Evolutionary conservation across 805 yeast species (phyloP).

Genomic region (Tetrapisispora nanseiensis): DNA sequence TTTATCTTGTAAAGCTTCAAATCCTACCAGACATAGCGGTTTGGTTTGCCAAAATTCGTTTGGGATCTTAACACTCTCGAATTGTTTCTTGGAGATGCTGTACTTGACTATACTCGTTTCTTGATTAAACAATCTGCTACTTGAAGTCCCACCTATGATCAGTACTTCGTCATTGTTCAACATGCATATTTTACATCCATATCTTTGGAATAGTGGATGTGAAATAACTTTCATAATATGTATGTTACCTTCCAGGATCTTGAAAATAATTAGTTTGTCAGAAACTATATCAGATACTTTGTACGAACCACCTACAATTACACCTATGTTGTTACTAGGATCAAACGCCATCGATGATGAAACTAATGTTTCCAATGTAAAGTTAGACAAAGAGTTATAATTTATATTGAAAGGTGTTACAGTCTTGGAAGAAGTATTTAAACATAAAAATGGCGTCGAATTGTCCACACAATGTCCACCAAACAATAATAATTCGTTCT

Average conservation of each 20-base stretch:
- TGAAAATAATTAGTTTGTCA: conserved; percentile 26
- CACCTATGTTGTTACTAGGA: conserved; percentile 8
- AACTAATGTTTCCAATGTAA: conserved; percentile 17
- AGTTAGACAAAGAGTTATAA: neutral
- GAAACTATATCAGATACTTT: conserved; percentile 22
- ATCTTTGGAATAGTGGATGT: conserved; percentile 34
- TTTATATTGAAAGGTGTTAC: conserved; percentile 9
- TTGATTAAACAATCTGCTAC: conserved; percentile 27
- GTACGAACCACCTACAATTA: conserved; percentile 18
- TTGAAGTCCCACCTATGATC: conserved; percentile 51
- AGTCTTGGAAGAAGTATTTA: conserved; percentile 9
- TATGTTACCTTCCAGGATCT: conserved; percentile 15
- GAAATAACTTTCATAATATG: conserved; percentile 10
- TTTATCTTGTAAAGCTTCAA: conserved; percentile 31
- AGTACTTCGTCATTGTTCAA: conserved; percentile 30
- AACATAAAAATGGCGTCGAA: conserved; percentile 13
- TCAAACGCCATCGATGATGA: conserved; percentile 18
- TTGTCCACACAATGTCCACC: conserved; percentile 37
- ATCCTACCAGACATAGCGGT: conserved; percentile 42
- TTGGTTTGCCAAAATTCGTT: conserved; percentile 34
- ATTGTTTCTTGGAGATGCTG: conserved; percentile 13
- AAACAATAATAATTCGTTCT: conserved; percentile 33
- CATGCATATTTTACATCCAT: conserved; percentile 37
- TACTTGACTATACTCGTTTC: conserved; percentile 31
- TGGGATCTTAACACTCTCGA: conserved; percentile 26